Percentiles rank a stretch among this genome's conserved stretches.
These are phyloP conservation scores for Mucor irregularis DNA, from an alignment of 371 early-diverging fungal genomes.

Conservation along the genomic window DNA sequence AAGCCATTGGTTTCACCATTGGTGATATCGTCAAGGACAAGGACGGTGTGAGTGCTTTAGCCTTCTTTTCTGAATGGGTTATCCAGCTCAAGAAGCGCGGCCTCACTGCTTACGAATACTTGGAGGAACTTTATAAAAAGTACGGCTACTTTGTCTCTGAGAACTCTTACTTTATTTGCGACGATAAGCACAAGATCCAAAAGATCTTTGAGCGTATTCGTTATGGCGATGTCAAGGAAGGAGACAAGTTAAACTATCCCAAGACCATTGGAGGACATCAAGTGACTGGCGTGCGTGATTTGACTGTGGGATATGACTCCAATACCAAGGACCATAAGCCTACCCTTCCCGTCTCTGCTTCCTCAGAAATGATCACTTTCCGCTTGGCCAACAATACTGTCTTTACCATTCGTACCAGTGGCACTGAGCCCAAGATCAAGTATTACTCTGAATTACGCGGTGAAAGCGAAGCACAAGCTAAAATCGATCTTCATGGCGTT, in stretches of 20 bases:
- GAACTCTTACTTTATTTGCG: conserved; percentile 89
- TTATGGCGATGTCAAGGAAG: conserved; percentile 53
- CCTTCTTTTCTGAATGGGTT: conserved; percentile 81
- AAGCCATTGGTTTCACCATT: conserved; percentile 91
- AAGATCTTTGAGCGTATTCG: conserved; percentile 81
- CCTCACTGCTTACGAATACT: conserved; percentile 59
- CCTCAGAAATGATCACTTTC: conserved; percentile 94
- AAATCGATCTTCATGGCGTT: conserved; percentile 41
- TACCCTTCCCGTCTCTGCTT: conserved; percentile 73
- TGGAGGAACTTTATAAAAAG: conserved; percentile 75
- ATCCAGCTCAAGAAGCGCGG: conserved; percentile 67
- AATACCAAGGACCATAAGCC: conserved; percentile 64
- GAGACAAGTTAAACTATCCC: conserved; percentile 67
- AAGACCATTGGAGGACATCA: conserved; percentile 65
- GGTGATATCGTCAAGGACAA: conserved; percentile 80
- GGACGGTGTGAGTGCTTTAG: conserved; percentile 86
- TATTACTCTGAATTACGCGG: conserved; percentile 87
- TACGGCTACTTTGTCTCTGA: conserved; percentile 88
- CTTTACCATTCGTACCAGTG: conserved; percentile 81
- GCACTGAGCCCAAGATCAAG: conserved; percentile 97
- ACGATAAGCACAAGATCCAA: conserved; percentile 69
- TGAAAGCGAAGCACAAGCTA: conserved; percentile 51
- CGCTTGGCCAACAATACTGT: conserved; percentile 71
- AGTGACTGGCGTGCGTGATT: conserved; percentile 79
- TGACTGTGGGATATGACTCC: conserved; percentile 89